These are phyloP conservation scores for Rutidosis leptorrhynchoides DNA, from an alignment of 129 eudicot genomes.

Conservation along the genomic window DNA sequence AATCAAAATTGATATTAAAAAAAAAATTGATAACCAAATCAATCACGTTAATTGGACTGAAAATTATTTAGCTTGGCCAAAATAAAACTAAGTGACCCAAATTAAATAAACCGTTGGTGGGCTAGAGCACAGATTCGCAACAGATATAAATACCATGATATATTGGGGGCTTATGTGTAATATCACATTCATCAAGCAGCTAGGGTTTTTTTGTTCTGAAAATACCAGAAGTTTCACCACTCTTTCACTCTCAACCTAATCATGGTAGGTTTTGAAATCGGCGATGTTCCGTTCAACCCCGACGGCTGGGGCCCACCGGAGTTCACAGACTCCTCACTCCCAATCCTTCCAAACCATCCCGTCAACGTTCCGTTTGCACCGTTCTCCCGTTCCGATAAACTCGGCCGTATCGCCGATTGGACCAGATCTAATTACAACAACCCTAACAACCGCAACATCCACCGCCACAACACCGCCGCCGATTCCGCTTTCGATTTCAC, in stretches of 20 bases:
- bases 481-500: conserved; percentile 84
- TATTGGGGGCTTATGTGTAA: too few relatives aligned
- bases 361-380: conserved; percentile 78
- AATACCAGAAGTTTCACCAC: not conserved
- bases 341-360: conserved; percentile 42
- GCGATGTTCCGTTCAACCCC: conserved; percentile 70
- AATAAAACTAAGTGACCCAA: too few relatives aligned
- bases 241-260: not conserved
- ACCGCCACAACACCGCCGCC: conserved; percentile 26
- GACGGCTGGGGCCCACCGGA: conserved; percentile 97
- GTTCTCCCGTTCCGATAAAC: conserved; percentile 84
- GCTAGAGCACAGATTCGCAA: too few relatives aligned
- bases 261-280: conserved; percentile 63
- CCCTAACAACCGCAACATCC: conserved; percentile 29
- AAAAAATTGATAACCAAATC: too few relatives aligned
- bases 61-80: too few relatives aligned
- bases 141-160: too few relatives aligned
- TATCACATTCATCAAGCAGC: not conserved
- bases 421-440: conserved; percentile 45
- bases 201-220: not conserved
- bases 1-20: too few relatives aligned
- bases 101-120: too few relatives aligned
- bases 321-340: conserved; percentile 25
- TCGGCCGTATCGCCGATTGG: conserved; percentile 91
- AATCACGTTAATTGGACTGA: too few relatives aligned